Percentiles rank a stretch among this genome's conserved stretches.
phyloP scores from a whole-genome alignment of 2,329 filamentous ascomycete species.

The Arachnomyces sp. region DNA sequence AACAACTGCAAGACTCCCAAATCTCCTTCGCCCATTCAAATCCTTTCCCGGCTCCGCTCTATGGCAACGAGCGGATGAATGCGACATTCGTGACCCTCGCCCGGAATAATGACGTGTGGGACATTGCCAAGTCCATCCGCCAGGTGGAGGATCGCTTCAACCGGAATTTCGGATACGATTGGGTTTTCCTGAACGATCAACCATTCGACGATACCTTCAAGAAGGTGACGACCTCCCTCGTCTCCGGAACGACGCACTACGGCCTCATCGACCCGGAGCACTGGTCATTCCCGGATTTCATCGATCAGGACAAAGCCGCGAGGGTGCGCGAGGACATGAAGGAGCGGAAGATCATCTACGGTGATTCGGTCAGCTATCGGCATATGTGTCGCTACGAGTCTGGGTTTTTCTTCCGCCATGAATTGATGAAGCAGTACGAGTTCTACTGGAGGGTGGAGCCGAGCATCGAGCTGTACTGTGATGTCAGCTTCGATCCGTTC shows the following conservation, averaged over 20 bases:
- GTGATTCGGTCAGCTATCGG: slow-evolving; percentile 90
- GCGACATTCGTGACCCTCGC: slow-evolving; percentile 96
- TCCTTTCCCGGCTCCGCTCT: slow-evolving; percentile 20
- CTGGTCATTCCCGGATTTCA: slow-evolving; percentile 95
- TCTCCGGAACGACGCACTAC: slow-evolving; percentile 90
- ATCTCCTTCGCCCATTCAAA: slow-evolving; percentile 44
- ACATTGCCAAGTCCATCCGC: slow-evolving; percentile 90
- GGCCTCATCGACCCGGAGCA: slow-evolving; percentile 84
- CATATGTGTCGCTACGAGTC: slow-evolving; percentile 99
- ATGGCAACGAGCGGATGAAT: slow-evolving; percentile 63
- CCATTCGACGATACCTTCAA: slow-evolving; percentile 92
- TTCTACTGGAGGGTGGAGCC: slow-evolving; percentile 99
- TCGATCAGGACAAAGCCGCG: slow-evolving; percentile 87
- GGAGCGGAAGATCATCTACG: slow-evolving; percentile 93
- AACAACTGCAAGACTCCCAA: background rate
- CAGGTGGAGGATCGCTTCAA: slow-evolving; percentile 98
- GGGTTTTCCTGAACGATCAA: slow-evolving; percentile 97
- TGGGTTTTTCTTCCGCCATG: slow-evolving; percentile 97
- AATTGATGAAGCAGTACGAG: slow-evolving; percentile 89
- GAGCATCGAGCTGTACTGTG: slow-evolving; percentile 91
- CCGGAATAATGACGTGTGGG: slow-evolving; percentile 90
- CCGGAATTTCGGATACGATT: slow-evolving; percentile 91
- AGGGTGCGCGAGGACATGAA: slow-evolving; percentile 92
- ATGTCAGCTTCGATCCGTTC: slow-evolving; percentile 93
- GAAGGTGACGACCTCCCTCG: slow-evolving; percentile 76